phyloP scores from a whole-genome alignment of 768 basidiomycete species.

The Tylopilus rubrobrunneus region DNA sequence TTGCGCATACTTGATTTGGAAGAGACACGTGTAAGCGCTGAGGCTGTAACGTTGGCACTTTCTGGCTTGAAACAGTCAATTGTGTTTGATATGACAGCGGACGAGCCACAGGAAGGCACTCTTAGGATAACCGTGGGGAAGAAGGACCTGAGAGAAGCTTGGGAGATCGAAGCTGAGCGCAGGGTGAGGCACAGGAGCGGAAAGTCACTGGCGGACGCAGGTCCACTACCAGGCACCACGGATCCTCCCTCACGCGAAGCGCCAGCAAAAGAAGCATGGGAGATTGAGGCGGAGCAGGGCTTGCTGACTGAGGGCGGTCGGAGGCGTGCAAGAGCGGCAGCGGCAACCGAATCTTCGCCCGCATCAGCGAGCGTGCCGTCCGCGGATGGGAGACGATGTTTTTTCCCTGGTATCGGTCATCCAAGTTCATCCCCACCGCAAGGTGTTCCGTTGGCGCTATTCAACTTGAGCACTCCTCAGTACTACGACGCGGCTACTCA shows the following conservation, averaged over 20 bases:
- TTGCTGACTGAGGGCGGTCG: constrained; percentile 71
- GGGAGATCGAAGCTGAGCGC: constrained; percentile 75
- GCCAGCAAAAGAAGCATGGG: constrained; percentile 69
- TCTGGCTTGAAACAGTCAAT: constrained; percentile 46
- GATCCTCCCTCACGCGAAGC: constrained; percentile 19
- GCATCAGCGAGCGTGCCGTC: constrained; percentile 4
- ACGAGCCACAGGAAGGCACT: constrained; percentile 50
- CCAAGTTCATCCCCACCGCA: constrained; percentile 25
- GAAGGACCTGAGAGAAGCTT: constrained; percentile 64
- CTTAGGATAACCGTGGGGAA: constrained; percentile 65
- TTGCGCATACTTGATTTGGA: constrained; percentile 61
- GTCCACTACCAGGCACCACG: neutral
- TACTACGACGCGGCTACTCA: constrained; percentile 55
- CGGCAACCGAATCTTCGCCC: constrained; percentile 34
- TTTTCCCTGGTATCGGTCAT: constrained; percentile 19
- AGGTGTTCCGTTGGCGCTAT: constrained; percentile 21
- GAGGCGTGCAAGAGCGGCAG: constrained; percentile 53
- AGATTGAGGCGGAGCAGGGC: constrained; percentile 74
- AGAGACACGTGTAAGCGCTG: constrained; percentile 55
- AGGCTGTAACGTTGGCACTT: constrained; percentile 44
- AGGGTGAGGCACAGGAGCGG: constrained; percentile 40
- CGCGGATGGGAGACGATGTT: constrained; percentile 15
- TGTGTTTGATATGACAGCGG: constrained; percentile 50
- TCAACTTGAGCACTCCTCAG: constrained; percentile 46
- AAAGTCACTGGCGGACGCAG: constrained; percentile 26